These are phyloP conservation scores for Venturia nashicola DNA, from an alignment of 2,329 filamentous ascomycete species.

Conservation along the genomic window DNA sequence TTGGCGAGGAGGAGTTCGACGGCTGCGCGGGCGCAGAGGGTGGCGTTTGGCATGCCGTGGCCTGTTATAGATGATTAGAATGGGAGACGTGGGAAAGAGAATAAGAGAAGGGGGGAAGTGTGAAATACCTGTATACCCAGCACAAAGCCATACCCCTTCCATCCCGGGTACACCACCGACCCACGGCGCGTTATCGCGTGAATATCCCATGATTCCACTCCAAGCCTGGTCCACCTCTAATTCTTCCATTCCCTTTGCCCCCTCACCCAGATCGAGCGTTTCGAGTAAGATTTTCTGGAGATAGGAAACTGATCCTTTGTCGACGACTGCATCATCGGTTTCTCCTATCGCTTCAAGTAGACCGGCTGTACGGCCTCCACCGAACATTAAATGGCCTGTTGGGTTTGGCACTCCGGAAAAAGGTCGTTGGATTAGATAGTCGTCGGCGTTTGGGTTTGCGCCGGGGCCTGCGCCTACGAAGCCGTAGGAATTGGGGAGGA, in stretches of 20 bases:
- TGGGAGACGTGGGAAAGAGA: background rate
- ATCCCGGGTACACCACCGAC: slow-evolving; percentile 56
- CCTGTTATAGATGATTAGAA: slow-evolving; percentile 11
- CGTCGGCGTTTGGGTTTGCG: slow-evolving; percentile 34
- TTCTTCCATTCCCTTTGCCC: slow-evolving; percentile 27
- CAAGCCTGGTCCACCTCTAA: slow-evolving; percentile 42
- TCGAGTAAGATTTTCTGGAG: slow-evolving; percentile 35
- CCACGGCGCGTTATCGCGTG: slow-evolving; percentile 55
- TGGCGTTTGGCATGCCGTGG: slow-evolving; percentile 67
- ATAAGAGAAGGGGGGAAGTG: too few species aligned
- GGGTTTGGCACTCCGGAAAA: slow-evolving; percentile 28
- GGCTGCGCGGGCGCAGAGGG: slow-evolving; percentile 51
- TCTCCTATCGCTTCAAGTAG: slow-evolving; percentile 35
- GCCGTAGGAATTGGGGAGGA: slow-evolving; percentile 48
- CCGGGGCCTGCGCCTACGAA: slow-evolving; percentile 37
- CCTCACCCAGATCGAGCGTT: slow-evolving; percentile 22
- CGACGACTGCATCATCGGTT: slow-evolving; percentile 47
- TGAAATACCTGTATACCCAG: slow-evolving; percentile 43
- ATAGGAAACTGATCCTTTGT: slow-evolving; percentile 43
- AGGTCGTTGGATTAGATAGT: slow-evolving; percentile 64
- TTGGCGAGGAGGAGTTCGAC: slow-evolving; percentile 45
- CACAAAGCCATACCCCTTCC: slow-evolving; percentile 49
- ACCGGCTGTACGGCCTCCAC: slow-evolving; percentile 52
- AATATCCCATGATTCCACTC: slow-evolving; percentile 74
- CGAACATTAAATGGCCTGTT: slow-evolving; percentile 52